phyloP scores from a whole-genome alignment of 805 yeast species.

The Candida sanyiensis region DNA sequence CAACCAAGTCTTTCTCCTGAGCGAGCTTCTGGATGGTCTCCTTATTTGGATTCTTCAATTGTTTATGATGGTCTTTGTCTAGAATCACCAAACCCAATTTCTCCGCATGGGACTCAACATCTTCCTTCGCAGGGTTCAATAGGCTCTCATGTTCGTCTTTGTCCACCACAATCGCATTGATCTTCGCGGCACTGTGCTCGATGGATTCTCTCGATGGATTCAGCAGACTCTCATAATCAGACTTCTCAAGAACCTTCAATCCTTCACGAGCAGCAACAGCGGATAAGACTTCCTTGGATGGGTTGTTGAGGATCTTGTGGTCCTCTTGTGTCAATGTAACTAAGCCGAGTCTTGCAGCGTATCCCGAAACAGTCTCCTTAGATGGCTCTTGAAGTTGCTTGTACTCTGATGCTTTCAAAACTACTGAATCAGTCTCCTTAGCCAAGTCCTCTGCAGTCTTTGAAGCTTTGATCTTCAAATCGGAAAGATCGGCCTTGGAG shows the following conservation, averaged over 20 bases:
- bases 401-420: slow-evolving; percentile 4
- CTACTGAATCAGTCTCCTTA: slow-evolving; percentile 5
- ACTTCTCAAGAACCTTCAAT: slow-evolving; percentile 8
- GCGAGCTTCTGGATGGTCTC: slow-evolving; percentile 4
- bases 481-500: slow-evolving; percentile 2
- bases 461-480: slow-evolving; percentile 4
- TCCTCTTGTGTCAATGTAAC: slow-evolving; percentile 10
- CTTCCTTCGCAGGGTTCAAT: neutral
- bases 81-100: slow-evolving; percentile 18
- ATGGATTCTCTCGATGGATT: slow-evolving; percentile 8
- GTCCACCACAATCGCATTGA: slow-evolving; percentile 1
- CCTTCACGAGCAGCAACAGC: slow-evolving; percentile 23
- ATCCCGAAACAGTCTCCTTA: slow-evolving; percentile 3
- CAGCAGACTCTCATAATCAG: slow-evolving; percentile 5
- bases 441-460: slow-evolving; percentile 14
- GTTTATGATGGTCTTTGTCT: slow-evolving; percentile 1
- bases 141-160: neutral
- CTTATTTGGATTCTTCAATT: slow-evolving; percentile 2
- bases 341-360: slow-evolving; percentile 11
- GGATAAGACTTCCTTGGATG: slow-evolving; percentile 19
- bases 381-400: slow-evolving; percentile 6
- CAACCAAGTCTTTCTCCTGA: slow-evolving; percentile 2
- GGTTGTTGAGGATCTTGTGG: slow-evolving; percentile 14
- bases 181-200: slow-evolving; percentile 6
- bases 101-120: slow-evolving; percentile 5